Evolutionary conservation across 2,329 filamentous ascomycete species (phyloP), one percentile per base, ranked within the genome.

Genomic region (Botrytis hyacinthi): DNA sequence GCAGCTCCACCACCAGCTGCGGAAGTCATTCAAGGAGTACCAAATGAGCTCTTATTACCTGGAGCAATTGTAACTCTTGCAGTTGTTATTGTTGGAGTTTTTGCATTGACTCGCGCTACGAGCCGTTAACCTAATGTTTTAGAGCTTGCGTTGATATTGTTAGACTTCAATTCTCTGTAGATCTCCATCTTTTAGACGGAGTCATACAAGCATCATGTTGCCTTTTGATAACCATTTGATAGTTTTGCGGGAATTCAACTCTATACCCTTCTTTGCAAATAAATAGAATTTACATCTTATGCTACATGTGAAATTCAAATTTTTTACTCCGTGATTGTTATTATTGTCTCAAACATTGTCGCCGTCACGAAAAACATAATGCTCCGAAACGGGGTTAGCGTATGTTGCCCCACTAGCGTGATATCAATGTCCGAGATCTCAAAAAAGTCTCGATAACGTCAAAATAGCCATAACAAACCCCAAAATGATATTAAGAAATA

Each of bases 11-110:
- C 80, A 46, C 76, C 78, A 35, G 82, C 81, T 29, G 84, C 88
- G 72, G 93, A 97, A 83, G 85, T 97, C 74, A 95, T 99, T 80
- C 88, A 91, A 3, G 96, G 96, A 72, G 92, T 99, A 48, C 94
- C 96, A 14, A 99, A 99, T 80, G 96, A 99, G 80, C 86, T 98
- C 72, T 86, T 99, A 29, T 88, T 98, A 60, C 96, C 96, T 0
- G 96, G 96, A 77, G 96, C 96, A 32, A 95, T 99, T 81, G 94
- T 96, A 73, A 95, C 95, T n/a, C 84, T 99, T 80, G 96, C 95
- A 16, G 93, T 97, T 61, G 95, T 97, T 54, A 97, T 99, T 83
- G 87, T 97, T 59, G 93, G 93, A 77, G 95, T 98, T 18, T 99
- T 99, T 84, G 91, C 94, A 60, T 90, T 99, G 79, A 91, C 93